phyloP scores from a whole-genome alignment of 2,329 filamentous ascomycete genomes.

The Beauveria scarabaeidicola region DNA sequence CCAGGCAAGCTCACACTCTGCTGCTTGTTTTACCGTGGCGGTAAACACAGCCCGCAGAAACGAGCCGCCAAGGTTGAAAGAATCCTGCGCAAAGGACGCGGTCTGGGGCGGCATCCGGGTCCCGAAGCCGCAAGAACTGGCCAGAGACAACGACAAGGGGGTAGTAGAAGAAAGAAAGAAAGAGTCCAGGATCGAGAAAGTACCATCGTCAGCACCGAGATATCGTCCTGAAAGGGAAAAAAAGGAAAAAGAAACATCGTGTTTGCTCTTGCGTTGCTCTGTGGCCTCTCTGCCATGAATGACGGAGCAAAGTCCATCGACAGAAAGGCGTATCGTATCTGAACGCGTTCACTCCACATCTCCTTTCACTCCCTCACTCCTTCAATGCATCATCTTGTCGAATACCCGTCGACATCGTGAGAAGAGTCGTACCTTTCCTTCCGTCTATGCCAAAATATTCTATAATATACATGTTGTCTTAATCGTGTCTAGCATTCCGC shows the following conservation, averaged over 20 bases:
- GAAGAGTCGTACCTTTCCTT: constrained; percentile 10
- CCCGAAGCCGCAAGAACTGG: neutral
- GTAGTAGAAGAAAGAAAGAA: neutral
- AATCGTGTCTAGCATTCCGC: neutral
- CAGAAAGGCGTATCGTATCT: constrained; percentile 58
- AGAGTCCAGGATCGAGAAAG: too few species aligned
- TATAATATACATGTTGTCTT: constrained; percentile 6
- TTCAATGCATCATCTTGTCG: constrained; percentile 20
- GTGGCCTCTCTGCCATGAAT: constrained; percentile 50
- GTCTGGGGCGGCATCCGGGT: neutral
- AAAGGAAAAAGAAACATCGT: neutral
- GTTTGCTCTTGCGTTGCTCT: constrained; percentile 50
- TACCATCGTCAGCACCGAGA: neutral
- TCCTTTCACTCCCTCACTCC: neutral
- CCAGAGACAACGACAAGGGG: neutral
- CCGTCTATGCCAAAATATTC: constrained; percentile 8
- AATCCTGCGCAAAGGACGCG: neutral
- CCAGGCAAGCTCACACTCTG: neutral
- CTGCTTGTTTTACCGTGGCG: neutral
- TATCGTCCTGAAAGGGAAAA: neutral
- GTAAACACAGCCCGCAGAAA: neutral
- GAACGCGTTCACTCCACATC: constrained; percentile 35
- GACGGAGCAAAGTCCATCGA: constrained; percentile 20
- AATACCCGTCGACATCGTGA: constrained; percentile 9
- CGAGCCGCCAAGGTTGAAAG: neutral